These are phyloP conservation scores for Aspergillus fischeri DNA, from an alignment of 2,329 filamentous ascomycete species.

Conservation along the genomic window DNA sequence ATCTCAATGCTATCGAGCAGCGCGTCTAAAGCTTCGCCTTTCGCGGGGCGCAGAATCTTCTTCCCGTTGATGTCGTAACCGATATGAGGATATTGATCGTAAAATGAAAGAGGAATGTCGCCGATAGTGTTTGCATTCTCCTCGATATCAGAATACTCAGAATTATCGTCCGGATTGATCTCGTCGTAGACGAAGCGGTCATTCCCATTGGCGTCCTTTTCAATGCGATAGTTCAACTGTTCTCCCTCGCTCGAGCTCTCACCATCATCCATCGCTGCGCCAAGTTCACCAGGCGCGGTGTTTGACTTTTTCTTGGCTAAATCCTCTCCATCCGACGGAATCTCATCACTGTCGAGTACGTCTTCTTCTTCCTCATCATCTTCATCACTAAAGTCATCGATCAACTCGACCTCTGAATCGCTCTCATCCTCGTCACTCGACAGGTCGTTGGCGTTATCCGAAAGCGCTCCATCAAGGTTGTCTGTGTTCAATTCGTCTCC, in stretches of 20 bases:
- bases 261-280: conserved; percentile 5
- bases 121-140: conserved; percentile 86
- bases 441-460: conserved; percentile 39
- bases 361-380: conserved; percentile 49
- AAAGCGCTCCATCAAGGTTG: conserved; percentile 41
- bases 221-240: conserved; percentile 55
- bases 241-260: conserved; percentile 32
- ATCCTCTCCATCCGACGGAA: conserved; percentile 44
- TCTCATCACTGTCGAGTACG: conserved; percentile 48
- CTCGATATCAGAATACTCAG: conserved; percentile 83
- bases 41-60: conserved; percentile 93
- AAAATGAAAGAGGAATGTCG: conserved; percentile 88
- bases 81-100: conserved; percentile 96
- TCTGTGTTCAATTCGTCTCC: conserved; percentile 56
- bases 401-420: conserved; percentile 51
- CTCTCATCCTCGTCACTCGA: conserved; percentile 36
- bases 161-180: conserved; percentile 92
- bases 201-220: conserved; percentile 84
- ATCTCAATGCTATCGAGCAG: conserved; percentile 94
- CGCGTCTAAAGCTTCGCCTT: conserved; percentile 87
- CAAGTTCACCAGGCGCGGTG: conserved; percentile 16
- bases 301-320: conserved; percentile 35
- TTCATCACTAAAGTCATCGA: conserved; percentile 50
- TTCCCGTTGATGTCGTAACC: conserved; percentile 99
- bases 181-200: conserved; percentile 89